Conservation (phyloP, 2,329 filamentous ascomycete species). For the Acephala macrosclerotiorum region DNA sequence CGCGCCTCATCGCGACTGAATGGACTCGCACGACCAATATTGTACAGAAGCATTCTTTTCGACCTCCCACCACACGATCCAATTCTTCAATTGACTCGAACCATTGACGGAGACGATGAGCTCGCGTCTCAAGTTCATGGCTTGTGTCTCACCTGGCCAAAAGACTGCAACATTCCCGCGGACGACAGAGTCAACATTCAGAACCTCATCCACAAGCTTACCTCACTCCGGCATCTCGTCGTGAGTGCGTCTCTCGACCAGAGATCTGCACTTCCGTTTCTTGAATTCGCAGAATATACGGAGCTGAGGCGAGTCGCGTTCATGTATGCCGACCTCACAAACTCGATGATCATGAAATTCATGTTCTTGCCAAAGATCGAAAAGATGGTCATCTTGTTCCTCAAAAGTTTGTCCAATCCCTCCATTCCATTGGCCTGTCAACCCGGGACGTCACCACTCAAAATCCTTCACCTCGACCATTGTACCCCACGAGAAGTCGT, state of each 20-base stretch:
- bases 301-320: background rate
- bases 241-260: background rate
- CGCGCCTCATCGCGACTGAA: background rate
- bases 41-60: constrained; percentile 1
- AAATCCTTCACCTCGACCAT: background rate
- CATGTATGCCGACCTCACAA: background rate
- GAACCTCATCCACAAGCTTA: background rate
- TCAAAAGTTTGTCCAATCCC: background rate
- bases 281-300: background rate
- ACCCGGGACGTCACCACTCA: background rate
- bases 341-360: constrained; percentile 9
- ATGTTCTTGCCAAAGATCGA: constrained; percentile 2
- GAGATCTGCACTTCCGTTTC: background rate
- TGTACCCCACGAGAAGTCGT: background rate
- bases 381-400: background rate
- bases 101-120: background rate
- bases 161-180: background rate
- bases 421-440: background rate
- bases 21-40: background rate
- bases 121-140: background rate
- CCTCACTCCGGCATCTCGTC: background rate
- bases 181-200: background rate
- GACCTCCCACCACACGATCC: background rate
- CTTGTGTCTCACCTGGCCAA: background rate
- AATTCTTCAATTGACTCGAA: background rate